Evolutionary conservation across 2,329 filamentous ascomycete species (phyloP), one percentile per base, ranked within the genome.

Genomic region (Aspergillus vadensis): DNA sequence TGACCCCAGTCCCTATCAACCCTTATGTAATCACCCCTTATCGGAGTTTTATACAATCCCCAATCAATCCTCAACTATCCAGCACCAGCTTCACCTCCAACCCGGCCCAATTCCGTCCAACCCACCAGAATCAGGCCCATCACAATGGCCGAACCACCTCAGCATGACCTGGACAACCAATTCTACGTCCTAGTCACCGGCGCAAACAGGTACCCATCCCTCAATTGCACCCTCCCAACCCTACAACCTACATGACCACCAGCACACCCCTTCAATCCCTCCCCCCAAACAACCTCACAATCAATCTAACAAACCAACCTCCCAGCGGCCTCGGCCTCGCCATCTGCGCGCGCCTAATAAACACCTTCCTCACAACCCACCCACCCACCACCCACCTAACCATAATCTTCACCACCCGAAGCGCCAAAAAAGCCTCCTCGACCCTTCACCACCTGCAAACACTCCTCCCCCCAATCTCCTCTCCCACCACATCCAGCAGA

Each of bases 361-460:
- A 97, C 80, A 91, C 96, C 70, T 97, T 97, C 80, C 86, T 96
- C 61, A 80, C 82, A 61, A 86, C 86, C 12, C 87, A 86, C 38
- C 85, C 89, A 27, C 52, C 61, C 30, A 81, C 86, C 52, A 81
- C 82, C 30, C 84, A 89, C 70, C 85, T 98, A 48, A 85, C 91
- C 67, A 83, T 97, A 57, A 86, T 97, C 64, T 88, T 91, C 65
- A 96, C 92, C 5, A 97, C 94, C 1, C 90, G 94, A 65, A 89
- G 88, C 69, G 74, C 82, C 47, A 79, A 81, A 63, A 97, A 97
- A 80, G 90, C 89, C 54, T 82, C 85, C 61, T 88, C 90, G 60
- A 95, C 93, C 3, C 83, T 91, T 65, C 75, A 79, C 15, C 80
- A 83, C 12, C 83, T 96, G 12, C 83, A 87, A 66, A 74, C 77